phyloP scores from a whole-genome alignment of 2,329 filamentous ascomycete species.

The Colletotrichum zoysiae region DNA sequence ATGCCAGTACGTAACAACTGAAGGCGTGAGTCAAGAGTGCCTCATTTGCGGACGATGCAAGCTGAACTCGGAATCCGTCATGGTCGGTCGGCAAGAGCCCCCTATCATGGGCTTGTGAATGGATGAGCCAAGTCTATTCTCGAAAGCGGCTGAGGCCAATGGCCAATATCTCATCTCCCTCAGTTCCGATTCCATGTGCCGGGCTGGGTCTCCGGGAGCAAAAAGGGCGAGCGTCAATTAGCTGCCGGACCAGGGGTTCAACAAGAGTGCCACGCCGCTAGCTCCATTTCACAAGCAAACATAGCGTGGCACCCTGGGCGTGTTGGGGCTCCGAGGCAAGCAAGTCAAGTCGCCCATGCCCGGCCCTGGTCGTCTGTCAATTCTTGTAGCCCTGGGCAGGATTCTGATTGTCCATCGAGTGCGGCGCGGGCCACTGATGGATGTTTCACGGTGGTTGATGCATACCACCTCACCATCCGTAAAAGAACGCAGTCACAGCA shows the following conservation, averaged over 20 bases:
- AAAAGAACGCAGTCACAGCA: neutral
- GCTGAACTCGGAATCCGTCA: neutral
- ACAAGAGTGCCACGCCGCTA: conserved; percentile 8
- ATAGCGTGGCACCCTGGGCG: conserved; percentile 38
- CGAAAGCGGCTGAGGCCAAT: neutral
- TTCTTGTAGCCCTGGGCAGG: too few relatives aligned
- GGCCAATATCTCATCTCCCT: conserved; percentile 34
- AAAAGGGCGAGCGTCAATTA: conserved; percentile 12
- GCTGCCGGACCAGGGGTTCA: neutral
- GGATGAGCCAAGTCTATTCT: neutral
- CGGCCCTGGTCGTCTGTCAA: neutral
- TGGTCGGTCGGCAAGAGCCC: neutral
- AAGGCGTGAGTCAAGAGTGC: conserved; percentile 34
- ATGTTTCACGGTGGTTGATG: neutral
- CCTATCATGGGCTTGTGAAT: neutral
- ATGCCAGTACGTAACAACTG: conserved; percentile 9
- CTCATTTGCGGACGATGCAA: conserved; percentile 18
- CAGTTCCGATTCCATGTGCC: conserved; percentile 14
- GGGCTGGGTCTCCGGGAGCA: neutral
- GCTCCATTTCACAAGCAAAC: conserved; percentile 15
- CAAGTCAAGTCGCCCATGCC: conserved; percentile 24
- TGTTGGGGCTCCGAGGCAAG: conserved; percentile 25
- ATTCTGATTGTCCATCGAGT: neutral
- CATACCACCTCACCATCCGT: neutral
- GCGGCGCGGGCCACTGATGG: neutral